These are phyloP conservation scores for Nannochloropsis granulata DNA, from an alignment of 108 stramenopile species.

Conservation along the genomic window DNA sequence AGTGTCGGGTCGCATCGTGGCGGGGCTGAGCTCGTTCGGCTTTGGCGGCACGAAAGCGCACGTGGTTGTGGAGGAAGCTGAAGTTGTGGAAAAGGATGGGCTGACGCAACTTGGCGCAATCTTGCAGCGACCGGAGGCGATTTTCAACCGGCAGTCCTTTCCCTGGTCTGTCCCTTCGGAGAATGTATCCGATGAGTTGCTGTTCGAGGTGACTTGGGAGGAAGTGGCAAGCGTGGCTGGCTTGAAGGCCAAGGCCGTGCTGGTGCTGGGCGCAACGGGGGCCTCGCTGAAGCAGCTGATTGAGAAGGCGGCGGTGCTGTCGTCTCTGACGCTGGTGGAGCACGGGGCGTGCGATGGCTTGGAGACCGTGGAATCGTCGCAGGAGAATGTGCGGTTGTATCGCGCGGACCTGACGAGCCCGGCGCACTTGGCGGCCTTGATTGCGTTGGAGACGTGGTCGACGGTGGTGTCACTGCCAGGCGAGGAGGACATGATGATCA, in stretches of 20 bases:
- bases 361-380: not conserved
- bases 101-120: not conserved
- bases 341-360: not conserved
- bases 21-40: conserved; percentile 38
- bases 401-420: not conserved
- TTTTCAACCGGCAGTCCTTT: not conserved
- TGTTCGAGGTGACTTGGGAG: not conserved
- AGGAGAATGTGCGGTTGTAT: not conserved
- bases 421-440: not conserved
- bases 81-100: not conserved
- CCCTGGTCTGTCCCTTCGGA: not conserved
- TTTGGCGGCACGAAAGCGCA: conserved; percentile 42
- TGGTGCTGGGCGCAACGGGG: not conserved
- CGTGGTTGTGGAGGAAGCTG: not conserved
- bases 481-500: not conserved
- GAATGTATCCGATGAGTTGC: not conserved
- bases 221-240: not conserved
- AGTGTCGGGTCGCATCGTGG: conserved; percentile 4
- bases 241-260: not conserved
- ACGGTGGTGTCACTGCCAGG: not conserved
- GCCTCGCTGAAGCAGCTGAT: not conserved
- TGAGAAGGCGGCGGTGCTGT: not conserved
- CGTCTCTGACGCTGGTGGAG: not conserved
- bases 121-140: not conserved
- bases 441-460: not conserved